These are phyloP conservation scores for Amphirosellinia nigrospora DNA, from an alignment of 495 filamentous ascomycete genomes.

Conservation along the genomic window DNA sequence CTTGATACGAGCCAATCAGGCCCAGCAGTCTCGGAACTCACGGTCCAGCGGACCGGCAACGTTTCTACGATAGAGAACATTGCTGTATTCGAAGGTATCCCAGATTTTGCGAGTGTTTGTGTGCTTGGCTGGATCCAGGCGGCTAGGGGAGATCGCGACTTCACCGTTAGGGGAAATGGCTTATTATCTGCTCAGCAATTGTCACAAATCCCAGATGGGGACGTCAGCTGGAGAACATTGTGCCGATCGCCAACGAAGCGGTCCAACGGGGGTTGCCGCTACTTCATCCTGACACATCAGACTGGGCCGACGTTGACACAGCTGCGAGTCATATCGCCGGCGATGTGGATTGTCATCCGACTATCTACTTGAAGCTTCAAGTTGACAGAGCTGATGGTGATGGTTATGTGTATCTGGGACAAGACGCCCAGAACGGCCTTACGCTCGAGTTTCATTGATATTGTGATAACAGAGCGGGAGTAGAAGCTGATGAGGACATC, in stretches of 20 bases:
- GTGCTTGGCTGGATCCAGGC: slow-evolving; percentile 44
- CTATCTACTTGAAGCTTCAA: slow-evolving; percentile 29
- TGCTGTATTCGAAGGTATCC: slow-evolving; percentile 40
- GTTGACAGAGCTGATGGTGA: slow-evolving; percentile 25
- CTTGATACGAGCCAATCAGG: slow-evolving; percentile 53
- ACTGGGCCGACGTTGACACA: slow-evolving; percentile 27
- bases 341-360: slow-evolving; percentile 26
- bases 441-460: slow-evolving; percentile 10
- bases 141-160: slow-evolving; percentile 35
- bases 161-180: slow-evolving; percentile 41
- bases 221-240: slow-evolving; percentile 10
- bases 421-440: slow-evolving; percentile 33
- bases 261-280: slow-evolving; percentile 19
- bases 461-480: no score
- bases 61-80: slow-evolving; percentile 40
- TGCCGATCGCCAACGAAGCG: slow-evolving; percentile 8
- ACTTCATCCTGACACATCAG: slow-evolving; percentile 33
- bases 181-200: slow-evolving; percentile 36
- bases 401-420: slow-evolving; percentile 33
- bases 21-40: slow-evolving; percentile 35
- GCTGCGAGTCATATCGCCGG: slow-evolving; percentile 28
- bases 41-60: slow-evolving; percentile 36
- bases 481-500: not conserved
- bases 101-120: slow-evolving; percentile 39
- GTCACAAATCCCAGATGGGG: slow-evolving; percentile 36